phyloP scores from a whole-genome alignment of 2,329 filamentous ascomycete species.

The Hysterium pulicare region DNA sequence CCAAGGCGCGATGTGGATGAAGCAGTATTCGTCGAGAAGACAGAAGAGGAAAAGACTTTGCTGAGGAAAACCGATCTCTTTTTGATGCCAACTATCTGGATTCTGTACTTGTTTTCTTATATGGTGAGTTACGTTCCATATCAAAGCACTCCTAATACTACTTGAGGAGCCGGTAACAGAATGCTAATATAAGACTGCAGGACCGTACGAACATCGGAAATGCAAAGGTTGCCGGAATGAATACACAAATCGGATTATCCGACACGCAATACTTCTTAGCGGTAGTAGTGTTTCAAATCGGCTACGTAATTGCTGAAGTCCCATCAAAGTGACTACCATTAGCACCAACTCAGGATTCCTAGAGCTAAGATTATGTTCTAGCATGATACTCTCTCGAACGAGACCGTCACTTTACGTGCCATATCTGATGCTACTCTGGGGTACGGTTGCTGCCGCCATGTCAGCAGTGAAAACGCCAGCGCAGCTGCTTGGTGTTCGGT shows the following conservation, averaged over 20 bases:
- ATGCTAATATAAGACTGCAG: slow-evolving; percentile 7
- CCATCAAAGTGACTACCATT: slow-evolving; percentile 18
- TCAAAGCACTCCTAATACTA: no score
- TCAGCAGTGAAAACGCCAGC: slow-evolving; percentile 16
- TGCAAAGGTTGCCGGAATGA: slow-evolving; percentile 35
- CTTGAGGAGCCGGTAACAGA: no score
- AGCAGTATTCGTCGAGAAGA: slow-evolving; percentile 8
- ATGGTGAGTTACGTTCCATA: slow-evolving; percentile 19
- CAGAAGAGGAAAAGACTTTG: slow-evolving; percentile 12
- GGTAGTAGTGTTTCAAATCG: slow-evolving; percentile 21
- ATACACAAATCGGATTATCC: slow-evolving; percentile 15
- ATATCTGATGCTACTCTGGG: slow-evolving; percentile 19
- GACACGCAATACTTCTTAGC: slow-evolving; percentile 51
- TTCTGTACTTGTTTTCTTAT: slow-evolving; percentile 22
- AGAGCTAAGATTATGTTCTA: background rate
- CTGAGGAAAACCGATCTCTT: slow-evolving; percentile 23
- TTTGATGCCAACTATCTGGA: slow-evolving; percentile 23
- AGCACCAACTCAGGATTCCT: no score
- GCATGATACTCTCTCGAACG: slow-evolving; percentile 20
- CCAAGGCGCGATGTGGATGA: slow-evolving; percentile 7
- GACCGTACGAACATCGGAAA: slow-evolving; percentile 39
- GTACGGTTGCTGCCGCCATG: slow-evolving; percentile 17
- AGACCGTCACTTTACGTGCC: slow-evolving; percentile 20
- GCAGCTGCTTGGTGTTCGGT: slow-evolving; percentile 20
- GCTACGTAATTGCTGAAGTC: slow-evolving; percentile 22